phyloP scores from a whole-genome alignment of 805 yeast species.

The Cyberlindnera euphorbiae region DNA sequence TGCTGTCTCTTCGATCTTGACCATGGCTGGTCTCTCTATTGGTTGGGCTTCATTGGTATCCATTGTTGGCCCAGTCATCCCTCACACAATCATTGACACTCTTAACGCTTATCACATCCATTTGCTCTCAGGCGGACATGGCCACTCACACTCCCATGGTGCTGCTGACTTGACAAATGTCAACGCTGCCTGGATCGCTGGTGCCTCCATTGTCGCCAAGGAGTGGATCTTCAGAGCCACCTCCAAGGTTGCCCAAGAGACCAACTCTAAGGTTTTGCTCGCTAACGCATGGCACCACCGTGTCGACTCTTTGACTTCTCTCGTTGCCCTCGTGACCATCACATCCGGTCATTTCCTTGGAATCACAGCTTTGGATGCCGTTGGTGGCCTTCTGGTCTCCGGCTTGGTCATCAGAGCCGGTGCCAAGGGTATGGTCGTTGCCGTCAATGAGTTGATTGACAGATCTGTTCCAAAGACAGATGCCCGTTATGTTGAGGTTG shows the following conservation, averaged over 20 bases:
- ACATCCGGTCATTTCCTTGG: slow-evolving; percentile 76
- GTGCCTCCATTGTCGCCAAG: slow-evolving; percentile 79
- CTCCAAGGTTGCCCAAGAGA: slow-evolving; percentile 65
- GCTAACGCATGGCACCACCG: slow-evolving; percentile 99
- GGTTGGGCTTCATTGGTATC: slow-evolving; percentile 80
- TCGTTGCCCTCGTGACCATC: slow-evolving; percentile 85
- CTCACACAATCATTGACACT: slow-evolving; percentile 54
- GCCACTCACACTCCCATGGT: slow-evolving; percentile 26
- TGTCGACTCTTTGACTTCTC: slow-evolving; percentile 86
- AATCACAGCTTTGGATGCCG: slow-evolving; percentile 82
- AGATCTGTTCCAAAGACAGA: slow-evolving; percentile 52
- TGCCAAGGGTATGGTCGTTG: slow-evolving; percentile 59
- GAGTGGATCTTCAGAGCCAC: slow-evolving; percentile 88
- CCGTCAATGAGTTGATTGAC: slow-evolving; percentile 77
- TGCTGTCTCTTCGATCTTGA: slow-evolving; percentile 75
- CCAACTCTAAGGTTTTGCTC: slow-evolving; percentile 82
- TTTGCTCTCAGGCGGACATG: slow-evolving; percentile 33
- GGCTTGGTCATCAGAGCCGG: slow-evolving; percentile 82
- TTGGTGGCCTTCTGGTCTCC: slow-evolving; percentile 89
- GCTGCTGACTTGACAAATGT: slow-evolving; percentile 51
- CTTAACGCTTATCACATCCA: slow-evolving; percentile 47
- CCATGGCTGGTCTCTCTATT: slow-evolving; percentile 85
- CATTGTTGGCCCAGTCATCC: slow-evolving; percentile 62
- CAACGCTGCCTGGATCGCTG: slow-evolving; percentile 96
- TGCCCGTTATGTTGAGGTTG: slow-evolving; percentile 41